Conservation (phyloP, 192 early-diverging fungal genomes). For the Chytriomyces sp. region DNA sequence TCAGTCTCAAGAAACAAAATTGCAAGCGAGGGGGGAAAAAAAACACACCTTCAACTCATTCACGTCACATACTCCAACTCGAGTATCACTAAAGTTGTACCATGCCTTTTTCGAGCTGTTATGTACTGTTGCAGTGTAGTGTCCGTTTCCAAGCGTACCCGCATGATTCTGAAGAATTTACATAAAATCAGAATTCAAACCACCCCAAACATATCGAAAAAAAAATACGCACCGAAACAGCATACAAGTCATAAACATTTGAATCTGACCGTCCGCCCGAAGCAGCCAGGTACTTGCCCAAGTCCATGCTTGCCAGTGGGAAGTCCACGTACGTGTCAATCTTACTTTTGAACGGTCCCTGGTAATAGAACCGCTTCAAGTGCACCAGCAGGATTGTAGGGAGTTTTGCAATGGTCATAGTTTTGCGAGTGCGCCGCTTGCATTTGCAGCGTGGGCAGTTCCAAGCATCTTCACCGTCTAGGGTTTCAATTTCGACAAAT, state of each 20-base stretch:
- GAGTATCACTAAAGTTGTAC: slow-evolving; percentile 83
- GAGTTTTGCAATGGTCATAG: slow-evolving; percentile 74
- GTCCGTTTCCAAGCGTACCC: slow-evolving; percentile 80
- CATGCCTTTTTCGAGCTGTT: slow-evolving; percentile 69
- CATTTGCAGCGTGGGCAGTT: slow-evolving; percentile 83
- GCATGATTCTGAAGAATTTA: slow-evolving; percentile 66
- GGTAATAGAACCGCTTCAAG: slow-evolving; percentile 90
- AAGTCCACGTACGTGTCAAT: slow-evolving; percentile 86
- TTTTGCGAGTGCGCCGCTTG: slow-evolving; percentile 75
- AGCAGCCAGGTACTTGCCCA: slow-evolving; percentile 40
- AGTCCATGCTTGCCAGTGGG: slow-evolving; percentile 64
- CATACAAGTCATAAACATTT: slow-evolving; percentile 72
- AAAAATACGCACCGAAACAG: slow-evolving; percentile 61
- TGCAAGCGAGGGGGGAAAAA: too few relatives aligned
- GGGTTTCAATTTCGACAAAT: slow-evolving; percentile 82
- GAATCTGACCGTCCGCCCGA: slow-evolving; percentile 59
- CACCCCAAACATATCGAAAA: neutral
- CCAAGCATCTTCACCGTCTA: slow-evolving; percentile 94
- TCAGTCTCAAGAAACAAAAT: slow-evolving; percentile 13
- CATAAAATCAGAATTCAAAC: neutral
- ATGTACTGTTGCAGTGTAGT: slow-evolving; percentile 81
- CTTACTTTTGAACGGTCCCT: slow-evolving; percentile 93
- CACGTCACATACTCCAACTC: slow-evolving; percentile 50
- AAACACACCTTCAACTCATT: slow-evolving; percentile 45
- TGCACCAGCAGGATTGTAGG: slow-evolving; percentile 93